A percentile compares a stretch with the other conserved stretches of the same genome.
Evolutionary conservation across 495 filamentous ascomycete species (phyloP).

Genomic region (Amniculicola lignicola): DNA sequence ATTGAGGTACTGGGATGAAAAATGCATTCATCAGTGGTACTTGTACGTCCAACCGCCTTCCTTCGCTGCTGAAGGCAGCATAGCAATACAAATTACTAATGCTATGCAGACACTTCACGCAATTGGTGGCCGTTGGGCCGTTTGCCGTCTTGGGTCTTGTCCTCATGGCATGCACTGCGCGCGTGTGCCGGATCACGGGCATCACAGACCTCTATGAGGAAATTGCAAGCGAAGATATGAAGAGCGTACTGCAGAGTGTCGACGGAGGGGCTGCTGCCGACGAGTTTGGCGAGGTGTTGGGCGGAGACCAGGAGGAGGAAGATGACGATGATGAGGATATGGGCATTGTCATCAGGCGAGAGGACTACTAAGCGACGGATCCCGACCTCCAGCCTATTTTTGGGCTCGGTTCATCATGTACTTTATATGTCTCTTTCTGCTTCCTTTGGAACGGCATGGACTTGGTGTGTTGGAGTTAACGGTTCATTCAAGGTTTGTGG

Average conservation of each 20-base stretch:
- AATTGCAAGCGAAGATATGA: slow-evolving; percentile 27
- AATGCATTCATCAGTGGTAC: slow-evolving; percentile 30
- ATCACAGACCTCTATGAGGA: slow-evolving; percentile 30
- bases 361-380: too few relatives aligned
- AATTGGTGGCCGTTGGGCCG: slow-evolving; percentile 27
- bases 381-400: too few relatives aligned
- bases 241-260: slow-evolving; percentile 12
- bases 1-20: slow-evolving; percentile 21
- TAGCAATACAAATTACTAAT: slow-evolving; percentile 2
- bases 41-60: slow-evolving; percentile 19
- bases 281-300: slow-evolving; percentile 17
- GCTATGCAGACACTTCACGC: slow-evolving; percentile 22
- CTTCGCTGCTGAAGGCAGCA: neutral
- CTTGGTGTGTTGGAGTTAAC: too few relatives aligned
- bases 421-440: too few relatives aligned
- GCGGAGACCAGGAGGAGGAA: slow-evolving; percentile 19
- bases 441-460: too few relatives aligned
- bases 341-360: slow-evolving; percentile 15
- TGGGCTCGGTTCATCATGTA: too few relatives aligned
- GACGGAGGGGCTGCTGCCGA: slow-evolving; percentile 6
- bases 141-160: slow-evolving; percentile 30
- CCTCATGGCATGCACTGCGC: slow-evolving; percentile 27
- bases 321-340: slow-evolving; percentile 27
- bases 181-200: slow-evolving; percentile 22
- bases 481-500: too few relatives aligned